Evolutionary conservation across 2,329 filamentous ascomycete species (phyloP).

Genomic region (Clonostachys chloroleuca): DNA sequence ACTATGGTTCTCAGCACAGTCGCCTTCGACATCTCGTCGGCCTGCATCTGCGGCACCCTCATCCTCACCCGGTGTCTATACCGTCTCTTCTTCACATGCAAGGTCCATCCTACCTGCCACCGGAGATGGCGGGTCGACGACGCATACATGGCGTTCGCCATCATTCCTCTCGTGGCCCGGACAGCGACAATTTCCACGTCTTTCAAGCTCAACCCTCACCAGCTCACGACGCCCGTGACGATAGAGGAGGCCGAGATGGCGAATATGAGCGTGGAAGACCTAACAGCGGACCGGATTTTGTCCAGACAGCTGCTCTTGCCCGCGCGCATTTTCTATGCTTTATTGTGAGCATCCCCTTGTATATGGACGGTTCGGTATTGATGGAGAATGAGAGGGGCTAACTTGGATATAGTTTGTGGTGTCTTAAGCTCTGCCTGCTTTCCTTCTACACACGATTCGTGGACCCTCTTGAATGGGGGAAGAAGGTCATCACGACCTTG

Average conservation of each 20-base stretch:
- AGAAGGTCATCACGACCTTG: slow-evolving; percentile 8
- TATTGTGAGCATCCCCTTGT: slow-evolving; percentile 13
- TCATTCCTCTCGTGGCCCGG: slow-evolving; percentile 18
- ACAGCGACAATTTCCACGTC: slow-evolving; percentile 13
- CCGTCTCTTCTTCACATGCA: slow-evolving; percentile 16
- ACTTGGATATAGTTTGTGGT: slow-evolving; percentile 14
- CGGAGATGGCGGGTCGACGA: slow-evolving; percentile 22
- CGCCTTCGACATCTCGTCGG: slow-evolving; percentile 16
- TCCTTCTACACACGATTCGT: slow-evolving; percentile 22
- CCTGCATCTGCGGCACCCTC: slow-evolving; percentile 16
- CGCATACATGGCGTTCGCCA: slow-evolving; percentile 21
- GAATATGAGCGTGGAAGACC: background rate
- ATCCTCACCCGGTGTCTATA: slow-evolving; percentile 19
- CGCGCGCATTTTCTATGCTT: slow-evolving; percentile 17
- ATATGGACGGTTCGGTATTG: background rate
- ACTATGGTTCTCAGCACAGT: slow-evolving; percentile 14
- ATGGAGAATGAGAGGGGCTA: background rate
- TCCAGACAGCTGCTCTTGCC: slow-evolving; percentile 19
- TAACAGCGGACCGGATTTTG: slow-evolving; percentile 11
- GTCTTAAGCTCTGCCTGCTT: slow-evolving; percentile 18
- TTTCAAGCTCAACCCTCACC: slow-evolving; percentile 17
- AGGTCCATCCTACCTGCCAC: slow-evolving; percentile 17
- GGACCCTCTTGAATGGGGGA: slow-evolving; percentile 12
- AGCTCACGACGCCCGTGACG: slow-evolving; percentile 12
- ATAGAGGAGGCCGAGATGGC: slow-evolving; percentile 1